Conservation (phyloP, 805 yeast genomes). For the Millerago galiae region DNA sequence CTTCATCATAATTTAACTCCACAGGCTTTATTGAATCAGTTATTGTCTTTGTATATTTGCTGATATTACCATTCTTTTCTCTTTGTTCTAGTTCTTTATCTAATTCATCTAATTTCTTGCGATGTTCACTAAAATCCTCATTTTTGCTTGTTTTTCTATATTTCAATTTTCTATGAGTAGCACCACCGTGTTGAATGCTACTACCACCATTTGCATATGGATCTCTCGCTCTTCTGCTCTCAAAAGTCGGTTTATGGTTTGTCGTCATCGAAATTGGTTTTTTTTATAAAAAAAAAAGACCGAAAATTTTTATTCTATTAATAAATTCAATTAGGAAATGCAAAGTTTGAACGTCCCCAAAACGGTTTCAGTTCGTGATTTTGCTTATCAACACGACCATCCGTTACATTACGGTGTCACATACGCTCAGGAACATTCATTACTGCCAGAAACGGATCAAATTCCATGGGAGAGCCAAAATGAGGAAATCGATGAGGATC, state of each 20-base stretch:
- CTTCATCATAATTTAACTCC: neutral
- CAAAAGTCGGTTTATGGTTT: conserved; percentile 65
- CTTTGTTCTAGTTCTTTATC: conserved; percentile 14
- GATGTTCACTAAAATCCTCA: conserved; percentile 6
- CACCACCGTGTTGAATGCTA: conserved; percentile 18
- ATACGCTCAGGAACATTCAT: conserved; percentile 23
- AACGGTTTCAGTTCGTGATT: conserved; percentile 58
- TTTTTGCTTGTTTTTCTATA: conserved; percentile 25
- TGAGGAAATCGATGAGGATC: conserved; percentile 14
- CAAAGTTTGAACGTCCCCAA: conserved; percentile 7
- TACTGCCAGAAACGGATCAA: conserved; percentile 6
- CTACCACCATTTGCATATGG: conserved; percentile 17
- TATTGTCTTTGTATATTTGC: conserved; percentile 4
- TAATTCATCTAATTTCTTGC: conserved; percentile 16
- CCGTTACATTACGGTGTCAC: conserved; percentile 64
- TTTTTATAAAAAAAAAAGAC: neutral
- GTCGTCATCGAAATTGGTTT: conserved; percentile 46
- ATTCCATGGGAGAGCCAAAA: conserved; percentile 11
- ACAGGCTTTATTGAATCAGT: neutral
- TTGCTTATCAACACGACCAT: conserved; percentile 65
- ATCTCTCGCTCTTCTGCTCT: conserved; percentile 50
- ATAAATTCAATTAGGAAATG: neutral
- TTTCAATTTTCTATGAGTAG: conserved; percentile 51
- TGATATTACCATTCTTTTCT: conserved; percentile 4
- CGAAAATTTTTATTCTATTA: neutral